Base-by-base conservation (phyloP, 1,284 basidiomycete genomes). In the Vanrija sp. region DNA sequence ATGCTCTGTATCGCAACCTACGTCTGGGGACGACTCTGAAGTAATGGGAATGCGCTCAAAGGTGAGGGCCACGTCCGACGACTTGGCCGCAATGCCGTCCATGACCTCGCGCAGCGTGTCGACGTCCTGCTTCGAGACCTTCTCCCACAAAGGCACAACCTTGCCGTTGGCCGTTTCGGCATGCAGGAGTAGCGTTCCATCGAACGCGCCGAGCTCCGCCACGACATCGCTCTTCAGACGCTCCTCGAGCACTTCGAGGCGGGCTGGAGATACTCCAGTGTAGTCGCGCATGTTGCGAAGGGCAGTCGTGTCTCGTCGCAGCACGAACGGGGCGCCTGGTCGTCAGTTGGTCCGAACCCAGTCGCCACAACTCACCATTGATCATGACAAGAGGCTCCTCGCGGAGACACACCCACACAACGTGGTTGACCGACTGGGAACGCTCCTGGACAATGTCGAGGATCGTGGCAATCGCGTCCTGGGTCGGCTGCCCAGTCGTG, bases 141-240 rank as follows among this genome's bases (percentile, higher is more conserved):
- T 89, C 75, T 98, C 95, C 96, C 96, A 99, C 2, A 97, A 80
- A 0, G 96, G 95, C 8, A 95, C 85, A 12, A 99, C 89, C 4
- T 88, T 83, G 2, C 96, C 94, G 64, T 94, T 90, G 0, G 84
- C 73, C 0, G 87, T 86, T 77, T 99, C 96, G 1, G 89, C 88
- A 67, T 98, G 96, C 25, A 99, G 80, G 5, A 99, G 79, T 40
- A 65, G 86, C 81, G 86, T 83, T 55, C 92, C 91, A 38, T 90
- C 91, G 65, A 96, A 95, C 10, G 84, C 79, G 43, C 83, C 80
- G 15, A 97, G 78, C 72, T 98, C 95, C 6, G 85, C 78, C 14
- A 93, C 77, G 8, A 98, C 89, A 73, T 99, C 96, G 57, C 87
- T 86, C 69, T 87, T 87, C 6, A 99, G 82, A 15, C 96, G 83